These are phyloP conservation scores for Gastrolobium villosum DNA, from an alignment of 306 rosid species.

Conservation along the genomic window DNA sequence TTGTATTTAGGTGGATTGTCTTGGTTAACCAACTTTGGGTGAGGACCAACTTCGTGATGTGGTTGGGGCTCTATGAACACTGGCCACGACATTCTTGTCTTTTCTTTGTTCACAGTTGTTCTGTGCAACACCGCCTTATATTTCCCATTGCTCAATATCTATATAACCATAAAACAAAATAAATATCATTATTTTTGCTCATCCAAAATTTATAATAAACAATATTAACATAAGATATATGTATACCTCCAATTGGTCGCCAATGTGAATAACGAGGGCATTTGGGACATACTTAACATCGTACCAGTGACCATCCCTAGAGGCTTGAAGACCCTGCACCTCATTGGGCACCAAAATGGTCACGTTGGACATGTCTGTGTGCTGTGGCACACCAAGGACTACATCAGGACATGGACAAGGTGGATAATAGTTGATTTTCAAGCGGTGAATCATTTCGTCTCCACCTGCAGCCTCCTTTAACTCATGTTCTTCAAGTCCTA, in stretches of 20 bases:
- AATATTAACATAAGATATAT: neutral
- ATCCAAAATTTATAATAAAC: neutral
- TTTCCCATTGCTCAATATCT: slow-evolving; percentile 84
- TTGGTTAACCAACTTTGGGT: slow-evolving; percentile 54
- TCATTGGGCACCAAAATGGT: slow-evolving; percentile 82
- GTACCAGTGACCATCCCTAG: slow-evolving; percentile 70
- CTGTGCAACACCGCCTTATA: slow-evolving; percentile 72
- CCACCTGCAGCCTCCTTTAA: slow-evolving; percentile 66
- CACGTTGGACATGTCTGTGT: slow-evolving; percentile 76
- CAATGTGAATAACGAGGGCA: slow-evolving; percentile 80
- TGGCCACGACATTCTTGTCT: slow-evolving; percentile 82
- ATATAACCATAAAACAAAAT: slow-evolving; percentile 22
- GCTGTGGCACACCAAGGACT: slow-evolving; percentile 76
- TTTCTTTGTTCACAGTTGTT: slow-evolving; percentile 64
- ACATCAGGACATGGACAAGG: slow-evolving; percentile 87
- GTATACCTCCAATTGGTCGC: slow-evolving; percentile 81
- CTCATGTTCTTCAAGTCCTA: slow-evolving; percentile 71
- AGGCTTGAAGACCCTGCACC: slow-evolving; percentile 86
- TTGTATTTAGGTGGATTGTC: slow-evolving; percentile 75
- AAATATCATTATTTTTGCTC: neutral
- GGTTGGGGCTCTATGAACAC: slow-evolving; percentile 77
- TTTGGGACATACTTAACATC: slow-evolving; percentile 76
- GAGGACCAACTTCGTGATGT: slow-evolving; percentile 64
- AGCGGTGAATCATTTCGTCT: slow-evolving; percentile 62
- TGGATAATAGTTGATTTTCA: slow-evolving; percentile 89